These are phyloP conservation scores for Aspergillus flavus DNA, from an alignment of 2,329 filamentous ascomycete genomes.

Conservation along the genomic window DNA sequence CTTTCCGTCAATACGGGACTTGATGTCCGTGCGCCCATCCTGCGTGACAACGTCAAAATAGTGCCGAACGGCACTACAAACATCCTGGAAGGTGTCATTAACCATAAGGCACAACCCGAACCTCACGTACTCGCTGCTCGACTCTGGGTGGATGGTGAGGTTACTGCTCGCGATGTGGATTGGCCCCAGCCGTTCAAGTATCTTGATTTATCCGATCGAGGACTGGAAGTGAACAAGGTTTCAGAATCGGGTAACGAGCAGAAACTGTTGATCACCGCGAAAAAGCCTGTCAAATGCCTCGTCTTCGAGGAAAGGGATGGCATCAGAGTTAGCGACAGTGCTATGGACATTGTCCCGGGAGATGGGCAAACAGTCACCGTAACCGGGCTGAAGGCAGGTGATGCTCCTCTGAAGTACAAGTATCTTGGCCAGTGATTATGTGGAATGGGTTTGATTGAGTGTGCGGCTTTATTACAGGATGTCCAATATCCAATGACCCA, in stretches of 20 bases:
- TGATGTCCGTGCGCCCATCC: slow-evolving; percentile 55
- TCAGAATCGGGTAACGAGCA: slow-evolving; percentile 29
- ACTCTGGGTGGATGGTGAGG: slow-evolving; percentile 54
- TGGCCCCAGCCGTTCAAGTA: slow-evolving; percentile 66
- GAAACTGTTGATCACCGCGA: slow-evolving; percentile 48
- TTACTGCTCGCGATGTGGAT: slow-evolving; percentile 59
- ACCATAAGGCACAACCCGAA: slow-evolving; percentile 53
- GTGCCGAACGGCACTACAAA: slow-evolving; percentile 59
- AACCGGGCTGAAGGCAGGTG: slow-evolving; percentile 24
- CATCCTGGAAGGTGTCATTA: slow-evolving; percentile 51
- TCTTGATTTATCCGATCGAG: slow-evolving; percentile 55
- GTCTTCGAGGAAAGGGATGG: slow-evolving; percentile 62
- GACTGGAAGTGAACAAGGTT: slow-evolving; percentile 49
- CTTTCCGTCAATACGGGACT: slow-evolving; percentile 57
- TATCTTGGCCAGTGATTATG: slow-evolving; percentile 28
- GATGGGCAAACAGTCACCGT: slow-evolving; percentile 52
- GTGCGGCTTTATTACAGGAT: neutral
- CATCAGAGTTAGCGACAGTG: slow-evolving; percentile 57
- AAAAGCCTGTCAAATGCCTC: slow-evolving; percentile 61
- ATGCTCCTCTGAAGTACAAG: slow-evolving; percentile 28
- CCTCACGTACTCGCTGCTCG: slow-evolving; percentile 57
- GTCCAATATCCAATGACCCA: neutral
- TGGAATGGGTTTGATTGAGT: neutral
- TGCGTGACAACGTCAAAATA: slow-evolving; percentile 52
- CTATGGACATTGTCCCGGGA: slow-evolving; percentile 61